Base-by-base conservation (phyloP, 2,329 filamentous ascomycete genomes). In the Cordyceps tenuipes region DNA sequence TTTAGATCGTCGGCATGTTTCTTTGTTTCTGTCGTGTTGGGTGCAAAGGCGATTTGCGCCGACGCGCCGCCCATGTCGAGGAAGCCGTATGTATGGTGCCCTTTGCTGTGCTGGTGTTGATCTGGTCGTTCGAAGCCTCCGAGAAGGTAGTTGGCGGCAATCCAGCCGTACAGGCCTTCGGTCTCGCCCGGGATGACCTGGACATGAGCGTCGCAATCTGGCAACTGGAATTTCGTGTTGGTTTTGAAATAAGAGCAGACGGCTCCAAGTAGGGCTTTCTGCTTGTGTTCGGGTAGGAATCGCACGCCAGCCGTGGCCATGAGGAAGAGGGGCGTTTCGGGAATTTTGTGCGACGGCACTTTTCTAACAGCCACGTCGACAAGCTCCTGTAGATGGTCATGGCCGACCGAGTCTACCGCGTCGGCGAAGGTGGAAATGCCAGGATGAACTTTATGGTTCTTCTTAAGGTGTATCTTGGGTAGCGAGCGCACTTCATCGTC, bases 1-100 rank as follows among this genome's bases (percentile, higher is more conserved):
- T 91, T 96, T 59, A 99, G 76, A 70, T 97, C 91, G 63, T 97
- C 83, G 0, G 90, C 87, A 71, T 99, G 95, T 69, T 91, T 94
- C 68, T 86, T 83, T 1, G 91, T 87, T 72, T 99, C 94, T 1
- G 94, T 97, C 4, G 82, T 76, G 73, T 99, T 99, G 1, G 94
- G 94, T 2, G 92, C 93, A 72, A 99, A 99, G 0, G 95, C 94
- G 68, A 99, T 97, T 75, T 99, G 94, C 17, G 94, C 93, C 0
- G 93, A 97, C 29, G 94, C 94, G 56, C 94, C 94, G 54, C 94
- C 94, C 95, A 99, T 99, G 71, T 99, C 94, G 62, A 99, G 77
- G 69, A 99, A 99, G 0, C 94, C 94, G 72, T 97, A 99, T 0
- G 94, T 99, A 69, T 92, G 89, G 71, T 97, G 94, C 29, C 83